Conservation (phyloP, 148 eudicot species). For the Simmondsia chinensis region DNA sequence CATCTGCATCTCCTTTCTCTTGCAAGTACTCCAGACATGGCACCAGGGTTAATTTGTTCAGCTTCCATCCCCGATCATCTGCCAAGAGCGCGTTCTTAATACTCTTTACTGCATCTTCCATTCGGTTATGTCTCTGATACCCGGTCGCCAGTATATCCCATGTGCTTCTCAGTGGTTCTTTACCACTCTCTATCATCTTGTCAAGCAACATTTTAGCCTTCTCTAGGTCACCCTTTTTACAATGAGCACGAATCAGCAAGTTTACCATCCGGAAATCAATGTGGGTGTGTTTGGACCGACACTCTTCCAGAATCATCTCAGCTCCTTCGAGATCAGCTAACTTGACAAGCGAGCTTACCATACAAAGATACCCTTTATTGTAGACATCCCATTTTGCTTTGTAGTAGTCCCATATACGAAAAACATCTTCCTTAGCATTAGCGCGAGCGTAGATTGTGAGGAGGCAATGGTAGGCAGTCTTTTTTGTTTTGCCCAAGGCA, state of each 20-base stretch:
- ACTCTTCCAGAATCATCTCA: constrained; percentile 19
- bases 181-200: constrained; percentile 10
- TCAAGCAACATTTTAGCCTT: constrained; percentile 20
- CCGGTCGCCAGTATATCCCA: constrained; percentile 15
- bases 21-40: constrained; percentile 8
- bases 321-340: constrained; percentile 34
- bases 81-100: constrained; percentile 8
- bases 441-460: constrained; percentile 20
- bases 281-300: not conserved
- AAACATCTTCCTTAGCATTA: constrained; percentile 29
- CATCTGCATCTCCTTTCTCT: constrained; percentile 4
- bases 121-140: constrained; percentile 9
- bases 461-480: constrained; percentile 18
- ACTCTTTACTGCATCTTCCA: constrained; percentile 12
- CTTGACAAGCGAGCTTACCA: constrained; percentile 27
- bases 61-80: constrained; percentile 3
- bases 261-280: constrained; percentile 16
- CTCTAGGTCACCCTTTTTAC: constrained; percentile 20
- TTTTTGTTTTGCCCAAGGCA: constrained; percentile 9
- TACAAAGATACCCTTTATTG: constrained; percentile 18
- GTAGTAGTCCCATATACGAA: constrained; percentile 26
- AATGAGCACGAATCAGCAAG: constrained; percentile 21
- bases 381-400: constrained; percentile 9
- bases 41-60: not conserved
- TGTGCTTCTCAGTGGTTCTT: constrained; percentile 17